A percentile compares a stretch with the other conserved stretches of the same genome.
Evolutionary conservation across 371 early-diverging fungal species (phyloP).

Genomic region (Mortierella sp.): DNA sequence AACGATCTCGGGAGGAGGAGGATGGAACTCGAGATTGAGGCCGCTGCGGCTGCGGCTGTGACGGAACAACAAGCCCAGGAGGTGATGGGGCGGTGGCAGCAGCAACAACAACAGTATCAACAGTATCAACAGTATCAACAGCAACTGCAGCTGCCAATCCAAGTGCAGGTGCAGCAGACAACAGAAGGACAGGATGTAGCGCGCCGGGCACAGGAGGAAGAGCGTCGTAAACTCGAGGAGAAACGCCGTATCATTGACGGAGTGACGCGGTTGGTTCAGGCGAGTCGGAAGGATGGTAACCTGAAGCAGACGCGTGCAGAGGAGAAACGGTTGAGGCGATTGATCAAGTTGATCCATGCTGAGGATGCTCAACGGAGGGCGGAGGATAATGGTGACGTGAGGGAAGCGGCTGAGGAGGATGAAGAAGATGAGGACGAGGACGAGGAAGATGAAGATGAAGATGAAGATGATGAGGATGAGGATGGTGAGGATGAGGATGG

Average conservation of each 20-base stretch:
- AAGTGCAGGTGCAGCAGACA: background rate
- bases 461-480: background rate
- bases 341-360: constrained; percentile 2
- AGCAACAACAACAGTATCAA: background rate
- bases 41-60: background rate
- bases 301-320: background rate
- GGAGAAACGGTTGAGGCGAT: background rate
- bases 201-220: background rate
- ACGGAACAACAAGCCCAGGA: background rate
- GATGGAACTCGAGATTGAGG: background rate
- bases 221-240: background rate
- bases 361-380: background rate
- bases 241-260: background rate
- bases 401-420: constrained; percentile 3
- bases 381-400: background rate
- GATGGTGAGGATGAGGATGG: background rate
- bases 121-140: background rate
- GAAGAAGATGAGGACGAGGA: background rate
- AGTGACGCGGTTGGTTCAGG: constrained; percentile 1
- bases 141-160: background rate
- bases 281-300: background rate
- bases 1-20: background rate
- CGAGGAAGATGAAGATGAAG: background rate
- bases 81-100: background rate
- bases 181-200: background rate